Conservation (phyloP, 768 basidiomycete species). For the Tricholomella constricta region DNA sequence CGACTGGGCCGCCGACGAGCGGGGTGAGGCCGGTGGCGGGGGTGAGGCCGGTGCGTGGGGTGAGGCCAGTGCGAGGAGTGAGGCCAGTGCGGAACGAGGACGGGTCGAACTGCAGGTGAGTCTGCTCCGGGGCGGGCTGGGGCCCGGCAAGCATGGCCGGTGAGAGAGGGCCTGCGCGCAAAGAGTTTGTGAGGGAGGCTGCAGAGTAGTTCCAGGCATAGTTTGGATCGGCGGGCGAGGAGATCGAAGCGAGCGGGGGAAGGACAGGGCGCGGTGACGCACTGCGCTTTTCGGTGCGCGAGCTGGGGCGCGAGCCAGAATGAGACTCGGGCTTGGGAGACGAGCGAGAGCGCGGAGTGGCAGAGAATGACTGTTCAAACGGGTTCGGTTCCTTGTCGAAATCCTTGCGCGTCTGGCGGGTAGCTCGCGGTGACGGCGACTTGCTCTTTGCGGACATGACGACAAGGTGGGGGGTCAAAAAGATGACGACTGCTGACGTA, state of each 20-base stretch:
- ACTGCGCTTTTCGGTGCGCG: slow-evolving; percentile 35
- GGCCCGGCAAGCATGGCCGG: slow-evolving; percentile 97
- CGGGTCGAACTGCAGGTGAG: slow-evolving; percentile 65
- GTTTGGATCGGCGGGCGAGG: slow-evolving; percentile 66
- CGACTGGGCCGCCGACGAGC: slow-evolving; percentile 69
- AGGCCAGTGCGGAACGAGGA: slow-evolving; percentile 80
- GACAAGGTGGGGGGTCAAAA: slow-evolving; percentile 28
- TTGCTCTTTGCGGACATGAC: slow-evolving; percentile 43
- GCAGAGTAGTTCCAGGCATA: slow-evolving; percentile 71
- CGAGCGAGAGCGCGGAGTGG: slow-evolving; percentile 38
- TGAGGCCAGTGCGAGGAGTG: slow-evolving; percentile 84
- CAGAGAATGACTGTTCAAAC: slow-evolving; percentile 92
- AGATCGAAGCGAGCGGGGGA: slow-evolving; percentile 79
- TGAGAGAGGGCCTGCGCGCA: slow-evolving; percentile 91
- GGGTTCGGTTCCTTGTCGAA: slow-evolving; percentile 87
- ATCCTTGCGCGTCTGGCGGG: slow-evolving; percentile 59
- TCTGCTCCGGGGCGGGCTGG: slow-evolving; percentile 45
- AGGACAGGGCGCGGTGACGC: slow-evolving; percentile 66
- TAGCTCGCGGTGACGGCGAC: slow-evolving; percentile 33
- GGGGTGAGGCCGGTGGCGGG: slow-evolving; percentile 79
- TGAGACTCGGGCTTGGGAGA: slow-evolving; percentile 32
- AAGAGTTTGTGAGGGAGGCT: slow-evolving; percentile 63
- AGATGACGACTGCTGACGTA: slow-evolving; percentile 56
- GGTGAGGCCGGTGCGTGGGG: slow-evolving; percentile 81
- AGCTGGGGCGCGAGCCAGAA: slow-evolving; percentile 27